A percentile compares a stretch with the other conserved stretches of the same genome.
Conservation (phyloP, 257 asterid species). For the Salvia rosmarinus region DNA sequence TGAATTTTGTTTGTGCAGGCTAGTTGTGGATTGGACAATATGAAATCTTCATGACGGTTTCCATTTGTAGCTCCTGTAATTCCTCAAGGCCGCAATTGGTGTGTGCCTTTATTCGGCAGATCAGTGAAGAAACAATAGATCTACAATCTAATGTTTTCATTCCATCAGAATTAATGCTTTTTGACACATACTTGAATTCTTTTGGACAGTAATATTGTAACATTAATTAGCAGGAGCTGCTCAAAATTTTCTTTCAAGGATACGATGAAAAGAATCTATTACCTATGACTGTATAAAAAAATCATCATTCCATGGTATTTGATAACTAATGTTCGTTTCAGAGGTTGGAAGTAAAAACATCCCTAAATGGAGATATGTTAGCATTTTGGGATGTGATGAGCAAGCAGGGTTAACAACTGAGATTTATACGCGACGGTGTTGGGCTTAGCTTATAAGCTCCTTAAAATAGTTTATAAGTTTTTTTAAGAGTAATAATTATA, state of each 20-base stretch:
- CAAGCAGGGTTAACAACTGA: too few species aligned
- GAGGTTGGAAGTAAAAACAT: too few species aligned
- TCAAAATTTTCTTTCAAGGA: background rate
- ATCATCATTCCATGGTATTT: too few species aligned
- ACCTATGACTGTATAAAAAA: too few species aligned
- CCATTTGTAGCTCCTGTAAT: background rate
- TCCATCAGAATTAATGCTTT: background rate
- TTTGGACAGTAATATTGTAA: background rate
- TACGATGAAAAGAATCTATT: background rate
- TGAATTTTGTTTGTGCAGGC: slow-evolving; percentile 32
- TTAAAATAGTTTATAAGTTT: too few species aligned
- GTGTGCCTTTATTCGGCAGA: background rate
- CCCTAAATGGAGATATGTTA: too few species aligned
- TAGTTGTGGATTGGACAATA: slow-evolving; percentile 64
- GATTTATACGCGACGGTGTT: too few species aligned
- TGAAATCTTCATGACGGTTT: slow-evolving; percentile 62
- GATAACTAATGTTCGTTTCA: too few species aligned
- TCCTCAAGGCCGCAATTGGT: background rate
- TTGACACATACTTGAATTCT: background rate
- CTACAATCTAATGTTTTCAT: background rate
- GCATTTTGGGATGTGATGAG: too few species aligned
- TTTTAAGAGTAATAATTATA: too few species aligned
- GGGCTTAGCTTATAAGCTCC: too few species aligned
- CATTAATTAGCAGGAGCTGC: background rate
- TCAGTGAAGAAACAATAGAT: background rate